These are phyloP conservation scores for Neocatenulostroma microsporum DNA, from an alignment of 2,329 filamentous ascomycete genomes.

Conservation along the genomic window DNA sequence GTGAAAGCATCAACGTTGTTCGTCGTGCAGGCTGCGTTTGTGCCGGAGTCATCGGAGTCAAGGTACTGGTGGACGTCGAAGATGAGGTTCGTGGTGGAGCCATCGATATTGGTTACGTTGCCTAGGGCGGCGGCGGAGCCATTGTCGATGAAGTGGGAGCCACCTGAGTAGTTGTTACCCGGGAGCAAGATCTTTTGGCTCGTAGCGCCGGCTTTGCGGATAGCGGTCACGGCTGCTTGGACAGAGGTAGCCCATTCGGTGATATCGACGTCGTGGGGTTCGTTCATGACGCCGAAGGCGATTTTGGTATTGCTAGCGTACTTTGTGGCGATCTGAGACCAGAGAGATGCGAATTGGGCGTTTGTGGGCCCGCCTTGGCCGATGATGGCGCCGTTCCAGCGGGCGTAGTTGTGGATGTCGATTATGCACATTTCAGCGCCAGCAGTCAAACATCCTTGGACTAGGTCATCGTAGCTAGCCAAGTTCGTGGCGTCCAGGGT, in stretches of 20 bases:
- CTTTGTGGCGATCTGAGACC: constrained; percentile 49
- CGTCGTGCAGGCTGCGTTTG: constrained; percentile 24
- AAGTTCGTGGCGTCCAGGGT: constrained; percentile 18
- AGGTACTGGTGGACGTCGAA: constrained; percentile 35
- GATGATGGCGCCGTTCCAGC: constrained; percentile 56
- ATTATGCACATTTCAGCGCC: constrained; percentile 25
- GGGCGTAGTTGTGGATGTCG: constrained; percentile 29
- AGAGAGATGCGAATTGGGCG: constrained; percentile 51
- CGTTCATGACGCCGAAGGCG: constrained; percentile 62
- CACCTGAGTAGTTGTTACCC: constrained; percentile 45
- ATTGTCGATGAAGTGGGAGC: constrained; percentile 17
- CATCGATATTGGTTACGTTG: constrained; percentile 23
- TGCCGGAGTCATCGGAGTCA: constrained; percentile 35
- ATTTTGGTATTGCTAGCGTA: constrained; percentile 50
- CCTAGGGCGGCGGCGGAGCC: constrained; percentile 23
- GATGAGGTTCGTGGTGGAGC: constrained; percentile 26
- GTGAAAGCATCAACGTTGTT: constrained; percentile 20
- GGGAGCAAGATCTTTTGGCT: constrained; percentile 57
- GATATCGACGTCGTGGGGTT: constrained; percentile 45
- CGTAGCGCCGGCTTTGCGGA: constrained; percentile 56
- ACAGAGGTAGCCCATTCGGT: constrained; percentile 52
- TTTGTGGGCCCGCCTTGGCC: constrained; percentile 58
- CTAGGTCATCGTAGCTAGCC: constrained; percentile 21
- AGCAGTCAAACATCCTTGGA: constrained; percentile 31
- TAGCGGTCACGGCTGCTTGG: constrained; percentile 57